Evolutionary conservation across 2,329 filamentous ascomycete species (phyloP).

Genomic region (Talaromyces funiculosus): DNA sequence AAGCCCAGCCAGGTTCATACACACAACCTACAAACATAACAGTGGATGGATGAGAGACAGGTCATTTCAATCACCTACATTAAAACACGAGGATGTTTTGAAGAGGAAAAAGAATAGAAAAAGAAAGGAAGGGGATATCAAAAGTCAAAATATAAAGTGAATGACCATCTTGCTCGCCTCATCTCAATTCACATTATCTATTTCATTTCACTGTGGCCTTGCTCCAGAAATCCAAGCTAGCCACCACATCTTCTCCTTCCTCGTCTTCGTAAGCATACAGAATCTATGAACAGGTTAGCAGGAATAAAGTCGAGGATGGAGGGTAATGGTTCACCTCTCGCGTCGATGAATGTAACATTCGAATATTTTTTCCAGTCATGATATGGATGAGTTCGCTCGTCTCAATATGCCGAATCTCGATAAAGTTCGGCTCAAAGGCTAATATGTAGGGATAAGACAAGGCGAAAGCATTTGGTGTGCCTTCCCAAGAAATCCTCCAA

Average conservation of each 20-base stretch:
- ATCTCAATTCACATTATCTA: background rate
- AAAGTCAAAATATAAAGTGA: background rate
- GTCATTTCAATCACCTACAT: slow-evolving; percentile 1
- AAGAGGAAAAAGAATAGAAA: slow-evolving; percentile 15
- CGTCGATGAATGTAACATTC: slow-evolving; percentile 95
- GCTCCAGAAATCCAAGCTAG: slow-evolving; percentile 95
- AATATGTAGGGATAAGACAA: slow-evolving; percentile 95
- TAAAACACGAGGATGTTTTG: slow-evolving; percentile 1
- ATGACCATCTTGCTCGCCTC: background rate
- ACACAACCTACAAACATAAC: background rate
- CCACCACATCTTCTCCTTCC: slow-evolving; percentile 83
- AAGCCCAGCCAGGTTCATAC: background rate
- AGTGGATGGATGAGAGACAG: background rate
- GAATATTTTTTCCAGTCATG: slow-evolving; percentile 90
- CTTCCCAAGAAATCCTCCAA: slow-evolving; percentile 98
- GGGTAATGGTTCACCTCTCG: slow-evolving; percentile 66
- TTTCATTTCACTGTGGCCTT: slow-evolving; percentile 3
- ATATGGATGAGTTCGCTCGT: slow-evolving; percentile 88
- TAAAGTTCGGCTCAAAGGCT: slow-evolving; percentile 95
- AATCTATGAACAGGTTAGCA: slow-evolving; percentile 56
- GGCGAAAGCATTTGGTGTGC: slow-evolving; percentile 83
- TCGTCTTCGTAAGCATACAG: slow-evolving; percentile 97
- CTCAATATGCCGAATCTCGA: slow-evolving; percentile 93
- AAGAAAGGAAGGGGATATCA: slow-evolving; percentile 16
- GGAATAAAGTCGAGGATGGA: background rate